Evolutionary conservation across 163 green algal species (phyloP).

Genomic region (Scenedesmus sp.): DNA sequence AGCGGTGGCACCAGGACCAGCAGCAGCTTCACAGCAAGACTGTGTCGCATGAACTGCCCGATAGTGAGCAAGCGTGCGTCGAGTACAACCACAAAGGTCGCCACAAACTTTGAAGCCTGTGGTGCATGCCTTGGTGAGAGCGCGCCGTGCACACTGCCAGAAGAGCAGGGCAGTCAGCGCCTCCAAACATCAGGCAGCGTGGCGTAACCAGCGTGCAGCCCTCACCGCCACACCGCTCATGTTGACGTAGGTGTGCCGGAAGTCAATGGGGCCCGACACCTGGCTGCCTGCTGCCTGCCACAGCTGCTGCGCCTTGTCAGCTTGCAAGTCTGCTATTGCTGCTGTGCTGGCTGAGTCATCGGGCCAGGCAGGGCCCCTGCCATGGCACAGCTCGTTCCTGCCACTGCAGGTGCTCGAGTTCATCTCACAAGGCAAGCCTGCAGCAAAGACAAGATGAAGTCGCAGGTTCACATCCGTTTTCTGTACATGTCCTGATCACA

Average conservation of each 20-base stretch:
- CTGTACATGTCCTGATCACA: neutral
- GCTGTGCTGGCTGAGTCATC: conserved; percentile 67
- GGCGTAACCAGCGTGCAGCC: neutral
- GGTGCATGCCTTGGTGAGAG: no score
- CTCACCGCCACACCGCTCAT: conserved; percentile 71
- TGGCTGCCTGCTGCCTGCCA: neutral
- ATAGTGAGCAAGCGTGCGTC: no score
- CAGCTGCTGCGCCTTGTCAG: conserved; percentile 57
- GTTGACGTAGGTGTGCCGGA: conserved; percentile 82
- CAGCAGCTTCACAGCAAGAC: no score
- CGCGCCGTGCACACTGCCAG: no score
- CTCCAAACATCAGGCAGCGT: no score
- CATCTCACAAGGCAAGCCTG: conserved; percentile 73
- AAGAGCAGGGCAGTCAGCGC: no score
- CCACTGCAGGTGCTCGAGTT: conserved; percentile 80
- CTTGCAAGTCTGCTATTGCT: conserved; percentile 77
- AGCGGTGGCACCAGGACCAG: neutral
- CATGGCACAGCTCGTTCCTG: conserved; percentile 83
- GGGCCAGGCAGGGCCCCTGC: conserved; percentile 78
- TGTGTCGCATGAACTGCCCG: no score
- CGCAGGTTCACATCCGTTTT: neutral
- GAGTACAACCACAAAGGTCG: no score
- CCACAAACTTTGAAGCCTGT: no score
- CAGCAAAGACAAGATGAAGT: neutral
- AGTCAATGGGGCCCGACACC: conserved; percentile 73